Evolutionary conservation across 164 flowering plant species (phyloP).

Genomic region (Nelumbo lutea): DNA sequence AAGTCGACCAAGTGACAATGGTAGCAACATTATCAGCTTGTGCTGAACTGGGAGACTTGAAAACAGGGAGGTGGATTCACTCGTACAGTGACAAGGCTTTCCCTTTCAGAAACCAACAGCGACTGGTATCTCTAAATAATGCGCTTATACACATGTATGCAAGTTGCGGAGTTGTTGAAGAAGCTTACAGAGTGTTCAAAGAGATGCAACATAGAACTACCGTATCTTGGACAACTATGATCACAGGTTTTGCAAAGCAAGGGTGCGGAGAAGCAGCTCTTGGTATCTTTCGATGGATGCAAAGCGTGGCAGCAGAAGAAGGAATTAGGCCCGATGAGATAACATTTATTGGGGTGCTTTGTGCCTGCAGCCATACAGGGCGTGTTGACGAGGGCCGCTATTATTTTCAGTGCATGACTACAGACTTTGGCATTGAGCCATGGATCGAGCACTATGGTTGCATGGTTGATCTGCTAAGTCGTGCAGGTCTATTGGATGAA

Average conservation of each 20-base stretch:
- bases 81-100: conserved; percentile 20
- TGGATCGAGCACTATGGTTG: conserved; percentile 52
- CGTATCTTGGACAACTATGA: conserved; percentile 56
- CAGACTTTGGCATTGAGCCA: conserved; percentile 31
- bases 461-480: conserved; percentile 58
- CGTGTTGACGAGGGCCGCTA: conserved; percentile 37
- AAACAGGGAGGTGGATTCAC: conserved; percentile 53
- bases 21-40: conserved; percentile 53
- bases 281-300: conserved; percentile 32
- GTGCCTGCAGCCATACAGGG: conserved; percentile 58
- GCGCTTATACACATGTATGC: conserved; percentile 62
- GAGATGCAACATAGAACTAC: conserved; percentile 31
- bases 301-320: conserved; percentile 12
- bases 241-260: conserved; percentile 47
- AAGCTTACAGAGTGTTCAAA: conserved; percentile 36
- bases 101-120: conserved; percentile 3
- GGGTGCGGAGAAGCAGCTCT: conserved; percentile 47
- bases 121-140: conserved; percentile 30
- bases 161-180: conserved; percentile 39
- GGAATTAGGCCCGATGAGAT: conserved; percentile 34
- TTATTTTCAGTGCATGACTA: conserved; percentile 35
- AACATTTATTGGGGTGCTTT: conserved; percentile 33
- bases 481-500: conserved; percentile 49
- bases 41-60: conserved; percentile 53
- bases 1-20: conserved; percentile 51